Conservation (phyloP, 148 eudicot genomes). For the Pharnaceum exiguum region DNA sequence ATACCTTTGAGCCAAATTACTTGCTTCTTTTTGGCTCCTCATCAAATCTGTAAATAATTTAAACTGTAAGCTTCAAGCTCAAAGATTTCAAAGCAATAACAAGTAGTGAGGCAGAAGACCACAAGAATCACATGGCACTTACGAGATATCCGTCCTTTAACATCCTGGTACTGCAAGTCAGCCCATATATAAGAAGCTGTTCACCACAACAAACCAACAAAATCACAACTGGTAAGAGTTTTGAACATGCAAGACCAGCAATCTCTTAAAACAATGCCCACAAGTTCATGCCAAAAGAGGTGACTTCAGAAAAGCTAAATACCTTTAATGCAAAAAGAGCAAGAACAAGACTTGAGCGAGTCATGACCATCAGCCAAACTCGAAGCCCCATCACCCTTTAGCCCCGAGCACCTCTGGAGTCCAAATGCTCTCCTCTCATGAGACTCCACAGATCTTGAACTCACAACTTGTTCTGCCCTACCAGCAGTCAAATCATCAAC, state of each 20-base stretch:
- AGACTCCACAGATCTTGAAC: constrained; percentile 28
- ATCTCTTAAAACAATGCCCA: background rate
- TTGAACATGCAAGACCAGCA: background rate
- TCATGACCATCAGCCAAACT: constrained; percentile 28
- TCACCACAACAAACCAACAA: constrained; percentile 13
- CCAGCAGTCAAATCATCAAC: constrained; percentile 27
- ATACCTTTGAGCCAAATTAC: constrained; percentile 46
- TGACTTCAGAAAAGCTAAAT: too few species aligned
- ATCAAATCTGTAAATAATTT: constrained; percentile 33
- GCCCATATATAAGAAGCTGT: constrained; percentile 82
- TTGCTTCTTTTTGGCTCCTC: constrained; percentile 73
- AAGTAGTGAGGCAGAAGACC: background rate
- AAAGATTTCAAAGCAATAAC: background rate
- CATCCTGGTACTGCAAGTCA: constrained; percentile 81
- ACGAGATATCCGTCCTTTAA: constrained; percentile 73
- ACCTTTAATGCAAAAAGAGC: constrained; percentile 94
- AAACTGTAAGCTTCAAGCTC: background rate
- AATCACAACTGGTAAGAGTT: background rate
- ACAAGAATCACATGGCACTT: background rate
- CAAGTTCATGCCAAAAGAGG: background rate
- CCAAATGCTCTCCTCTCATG: constrained; percentile 39
- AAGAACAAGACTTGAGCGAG: constrained; percentile 53
- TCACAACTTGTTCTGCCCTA: constrained; percentile 29
- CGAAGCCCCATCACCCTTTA: constrained; percentile 33
- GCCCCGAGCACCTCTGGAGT: constrained; percentile 37